A percentile compares a stretch with the other conserved stretches of the same genome.
Conservation (phyloP, 2,329 filamentous ascomycete species). For the Calonectria ilicicola region DNA sequence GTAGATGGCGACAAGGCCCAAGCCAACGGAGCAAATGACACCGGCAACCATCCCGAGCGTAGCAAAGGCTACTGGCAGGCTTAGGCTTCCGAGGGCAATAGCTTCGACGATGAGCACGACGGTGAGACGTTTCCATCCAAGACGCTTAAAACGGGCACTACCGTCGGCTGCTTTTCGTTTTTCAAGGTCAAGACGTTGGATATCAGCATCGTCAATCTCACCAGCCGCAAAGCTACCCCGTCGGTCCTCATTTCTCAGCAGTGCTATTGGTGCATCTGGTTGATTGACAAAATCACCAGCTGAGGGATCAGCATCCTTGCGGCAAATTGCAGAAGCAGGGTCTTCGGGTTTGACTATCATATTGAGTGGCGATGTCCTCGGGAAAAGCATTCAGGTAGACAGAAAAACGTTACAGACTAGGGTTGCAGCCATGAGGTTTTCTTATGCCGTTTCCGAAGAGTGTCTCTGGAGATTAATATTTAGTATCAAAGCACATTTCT, state of each 20-base stretch:
- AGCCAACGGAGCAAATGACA: background rate
- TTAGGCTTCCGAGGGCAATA: background rate
- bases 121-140: background rate
- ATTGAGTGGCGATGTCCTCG: background rate
- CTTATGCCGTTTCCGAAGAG: too few relatives aligned
- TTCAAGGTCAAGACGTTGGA: background rate
- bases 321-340: background rate
- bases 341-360: background rate
- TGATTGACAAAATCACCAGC: background rate
- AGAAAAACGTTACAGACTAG: background rate
- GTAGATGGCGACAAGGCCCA: background rate
- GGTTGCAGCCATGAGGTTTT: background rate
- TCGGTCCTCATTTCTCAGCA: background rate
- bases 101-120: background rate
- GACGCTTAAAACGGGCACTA: background rate
- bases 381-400: background rate
- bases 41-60: background rate
- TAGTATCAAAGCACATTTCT: too few relatives aligned
- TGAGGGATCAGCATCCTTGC: background rate
- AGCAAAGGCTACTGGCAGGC: background rate
- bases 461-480: too few relatives aligned
- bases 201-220: background rate
- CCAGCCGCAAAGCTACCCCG: background rate
- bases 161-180: background rate
- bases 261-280: background rate